Evolutionary conservation across 2,329 filamentous ascomycete species (phyloP), one percentile per base, ranked within the genome.

Genomic region (Periglandula ipomoeae): DNA sequence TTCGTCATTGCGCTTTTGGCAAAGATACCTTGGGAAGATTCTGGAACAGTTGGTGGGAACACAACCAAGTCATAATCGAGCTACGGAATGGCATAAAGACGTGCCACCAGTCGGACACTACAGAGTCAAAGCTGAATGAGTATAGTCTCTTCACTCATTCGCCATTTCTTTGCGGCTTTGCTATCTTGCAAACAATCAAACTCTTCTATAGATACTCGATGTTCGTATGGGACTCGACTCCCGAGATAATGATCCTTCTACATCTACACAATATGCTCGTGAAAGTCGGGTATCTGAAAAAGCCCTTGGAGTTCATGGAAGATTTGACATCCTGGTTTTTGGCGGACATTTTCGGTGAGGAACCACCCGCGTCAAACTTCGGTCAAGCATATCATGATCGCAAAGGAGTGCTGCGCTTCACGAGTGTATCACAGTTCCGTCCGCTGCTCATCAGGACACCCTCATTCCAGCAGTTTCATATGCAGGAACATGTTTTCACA

Each of bases 261-360:
- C 73, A 76, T 51, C 57, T 76, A 5, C 66, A 76, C 59, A 73
- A 74, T 55, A 71, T 74, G 66, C 63, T 75, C 2, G 62, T 71
- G 0, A 54, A 69, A 41, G 69, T 63, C 41, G 65, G 65, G 0
- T 66, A 68, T 35, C 60, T 75, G n/a, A 50, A 45, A 2, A 23
- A 60, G 24, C 57, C 59, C 1, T 46, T 71, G 1, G 61, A 57
- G 1, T 35, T 74, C 4, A 71, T 60, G 41, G 51, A 35, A 2
- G 53, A 44, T 4, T 47, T 47, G 45, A 24, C 20, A 2, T 8
- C 9, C 13, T 34, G 10, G 45, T 47, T 47, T 27, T 11, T n/a
- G 45, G 7, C 0, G 4, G 45, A 47, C 13, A 11, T 47, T 26
- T 47, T 40, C 35, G 44, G 44, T 10, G 44, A 39, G 17, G 19